A percentile compares a stretch with the other conserved stretches of the same genome.
phyloP scores from a whole-genome alignment of 805 yeast genomes.

The Cyberlindnera mycetangii region DNA sequence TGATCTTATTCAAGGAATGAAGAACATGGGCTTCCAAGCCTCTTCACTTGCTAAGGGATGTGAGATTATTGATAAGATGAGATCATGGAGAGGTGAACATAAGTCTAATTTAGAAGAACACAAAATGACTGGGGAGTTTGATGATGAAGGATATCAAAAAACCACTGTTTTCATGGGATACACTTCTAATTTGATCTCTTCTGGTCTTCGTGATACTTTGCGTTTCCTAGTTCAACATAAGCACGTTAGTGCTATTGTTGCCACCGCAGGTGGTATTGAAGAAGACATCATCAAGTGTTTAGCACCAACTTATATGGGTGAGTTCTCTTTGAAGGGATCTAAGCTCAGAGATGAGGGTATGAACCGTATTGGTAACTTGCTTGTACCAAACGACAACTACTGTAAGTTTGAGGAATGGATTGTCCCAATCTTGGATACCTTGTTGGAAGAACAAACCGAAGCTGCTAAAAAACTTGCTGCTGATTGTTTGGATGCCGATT shows the following conservation, averaged over 20 bases:
- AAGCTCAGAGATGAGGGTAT: slow-evolving; percentile 89
- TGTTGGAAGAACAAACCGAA: slow-evolving; percentile 85
- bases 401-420: slow-evolving; percentile 99
- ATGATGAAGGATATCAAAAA: slow-evolving; percentile 73
- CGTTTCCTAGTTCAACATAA: slow-evolving; percentile 89
- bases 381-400: slow-evolving; percentile 97
- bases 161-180: slow-evolving; percentile 94
- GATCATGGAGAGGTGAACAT: slow-evolving; percentile 87
- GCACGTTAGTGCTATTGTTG: slow-evolving; percentile 90
- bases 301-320: slow-evolving; percentile 96
- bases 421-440: slow-evolving; percentile 84
- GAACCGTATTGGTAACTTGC: slow-evolving; percentile 95
- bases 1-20: slow-evolving; percentile 80
- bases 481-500: slow-evolving; percentile 58
- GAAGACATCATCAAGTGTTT: slow-evolving; percentile 95
- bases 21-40: slow-evolving; percentile 96
- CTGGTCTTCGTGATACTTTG: slow-evolving; percentile 90
- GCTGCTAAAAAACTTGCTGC: slow-evolving; percentile 52
- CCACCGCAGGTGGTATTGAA: slow-evolving; percentile 98
- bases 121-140: slow-evolving; percentile 70
- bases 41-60: slow-evolving; percentile 83
- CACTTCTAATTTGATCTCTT: slow-evolving; percentile 92
- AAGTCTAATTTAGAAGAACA: slow-evolving; percentile 66
- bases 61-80: slow-evolving; percentile 89
- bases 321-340: slow-evolving; percentile 77